These are phyloP conservation scores for Persicaria maculosa DNA, from an alignment of 148 eudicot genomes.

Conservation along the genomic window DNA sequence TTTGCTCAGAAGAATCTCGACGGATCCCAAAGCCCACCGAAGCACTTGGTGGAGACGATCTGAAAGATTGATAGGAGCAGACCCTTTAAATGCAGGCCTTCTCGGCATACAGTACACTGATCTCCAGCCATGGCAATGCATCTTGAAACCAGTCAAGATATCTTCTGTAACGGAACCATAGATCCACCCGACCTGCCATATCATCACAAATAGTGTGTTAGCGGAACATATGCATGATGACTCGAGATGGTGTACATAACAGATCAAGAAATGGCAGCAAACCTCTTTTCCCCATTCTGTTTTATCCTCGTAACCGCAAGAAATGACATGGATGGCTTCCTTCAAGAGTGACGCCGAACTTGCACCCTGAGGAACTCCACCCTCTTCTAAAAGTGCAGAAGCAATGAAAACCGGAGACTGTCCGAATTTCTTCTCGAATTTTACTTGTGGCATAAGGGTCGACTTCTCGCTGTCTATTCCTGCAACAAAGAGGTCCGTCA, in stretches of 20 bases:
- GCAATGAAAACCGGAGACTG: constrained; percentile 93
- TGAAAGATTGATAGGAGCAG: constrained; percentile 94
- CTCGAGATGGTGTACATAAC: not conserved
- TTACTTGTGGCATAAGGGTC: constrained; percentile 70
- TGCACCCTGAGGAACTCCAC: constrained; percentile 61
- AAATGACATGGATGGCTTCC: constrained; percentile 97
- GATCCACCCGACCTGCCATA: constrained; percentile 85
- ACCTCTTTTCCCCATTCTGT: constrained; percentile 99
- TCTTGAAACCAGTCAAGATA: constrained; percentile 93
- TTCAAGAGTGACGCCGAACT: constrained; percentile 71
- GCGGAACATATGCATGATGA: not conserved
- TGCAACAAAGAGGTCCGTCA: constrained; percentile 21
- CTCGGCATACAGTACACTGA: constrained; percentile 92
- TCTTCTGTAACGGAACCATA: constrained; percentile 98
- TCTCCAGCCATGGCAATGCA: constrained; percentile 98
- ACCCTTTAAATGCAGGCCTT: constrained; percentile 89
- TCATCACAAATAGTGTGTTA: not conserved
- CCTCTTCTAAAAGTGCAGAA: constrained; percentile 76
- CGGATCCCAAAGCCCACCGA: constrained; percentile 95
- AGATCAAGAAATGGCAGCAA: constrained; percentile 10
- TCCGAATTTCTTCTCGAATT: constrained; percentile 88
- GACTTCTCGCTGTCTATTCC: constrained; percentile 77
- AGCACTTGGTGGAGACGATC: constrained; percentile 97
- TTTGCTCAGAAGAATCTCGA: constrained; percentile 77
- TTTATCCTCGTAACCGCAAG: constrained; percentile 94